A percentile compares a stretch with the other conserved stretches of the same genome.
Evolutionary conservation across 768 basidiomycete genomes (phyloP).

Genomic region (Mycena capillaripes): DNA sequence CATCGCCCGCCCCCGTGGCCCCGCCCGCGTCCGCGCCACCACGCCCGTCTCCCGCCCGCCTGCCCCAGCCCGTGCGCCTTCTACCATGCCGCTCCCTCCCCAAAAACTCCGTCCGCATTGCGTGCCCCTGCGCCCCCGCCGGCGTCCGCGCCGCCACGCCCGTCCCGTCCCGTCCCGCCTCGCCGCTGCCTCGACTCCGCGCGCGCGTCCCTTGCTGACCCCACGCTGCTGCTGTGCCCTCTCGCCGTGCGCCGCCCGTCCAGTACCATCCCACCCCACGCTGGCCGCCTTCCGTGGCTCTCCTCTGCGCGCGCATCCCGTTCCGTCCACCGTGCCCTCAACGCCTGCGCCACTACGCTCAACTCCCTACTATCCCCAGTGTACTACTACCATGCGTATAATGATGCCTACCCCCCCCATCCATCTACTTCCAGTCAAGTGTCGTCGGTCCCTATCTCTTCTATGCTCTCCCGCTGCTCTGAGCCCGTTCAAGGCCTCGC

Average conservation of each 20-base stretch:
- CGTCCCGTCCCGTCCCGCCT: neutral
- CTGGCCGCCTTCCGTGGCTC: neutral
- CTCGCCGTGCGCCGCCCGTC: neutral
- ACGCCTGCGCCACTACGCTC: too few relatives aligned
- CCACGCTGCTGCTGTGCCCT: neutral
- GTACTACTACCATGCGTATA: too few relatives aligned
- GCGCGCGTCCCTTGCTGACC: neutral
- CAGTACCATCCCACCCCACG: neutral
- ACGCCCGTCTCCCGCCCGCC: neutral
- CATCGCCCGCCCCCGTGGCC: neutral
- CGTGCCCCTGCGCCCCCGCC: neutral
- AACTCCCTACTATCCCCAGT: too few relatives aligned
- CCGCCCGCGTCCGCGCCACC: neutral
- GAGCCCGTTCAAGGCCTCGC: too few relatives aligned
- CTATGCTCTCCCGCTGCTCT: too few relatives aligned
- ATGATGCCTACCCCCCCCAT: too few relatives aligned
- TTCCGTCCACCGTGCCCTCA: neutral
- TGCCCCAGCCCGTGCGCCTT: neutral
- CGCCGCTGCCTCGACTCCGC: neutral
- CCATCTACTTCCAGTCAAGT: too few relatives aligned
- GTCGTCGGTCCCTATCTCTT: too few relatives aligned
- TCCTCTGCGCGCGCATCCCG: neutral
- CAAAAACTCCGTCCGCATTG: neutral
- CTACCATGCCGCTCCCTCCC: neutral
- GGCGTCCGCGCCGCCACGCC: too few relatives aligned